Base-by-base conservation (phyloP, 306 rosid species). In the Castanea sativa region DNA sequence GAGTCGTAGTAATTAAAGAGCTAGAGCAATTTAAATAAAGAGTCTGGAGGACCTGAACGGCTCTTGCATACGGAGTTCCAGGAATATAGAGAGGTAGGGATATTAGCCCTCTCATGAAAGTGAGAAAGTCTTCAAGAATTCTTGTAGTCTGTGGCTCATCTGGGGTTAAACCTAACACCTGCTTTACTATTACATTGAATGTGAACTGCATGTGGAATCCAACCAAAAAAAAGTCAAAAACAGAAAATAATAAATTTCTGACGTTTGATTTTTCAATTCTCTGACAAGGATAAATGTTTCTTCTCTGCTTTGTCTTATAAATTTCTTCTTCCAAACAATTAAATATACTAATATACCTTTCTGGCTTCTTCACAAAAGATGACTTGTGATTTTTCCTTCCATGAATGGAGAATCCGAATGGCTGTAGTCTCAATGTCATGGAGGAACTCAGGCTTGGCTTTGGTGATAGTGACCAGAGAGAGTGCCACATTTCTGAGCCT, bases 31-130 rank as follows among this genome's bases (percentile, higher is more conserved):
- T 10, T 12, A 35, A 53, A 35, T 29, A 3, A 45, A 51, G 45
- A 64, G 8, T 16, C 29, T 18, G 19, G 13, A 20, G 51, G 60
- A 83, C 83, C 83, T 83, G 72, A 43, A 83, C 86, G 43, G 86
- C 86, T 63, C 73, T 74, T 79, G 86, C 80, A 70, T 79, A 83
- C 45, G 83, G 80, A 55, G 83, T 83, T 74, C 83, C 86, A 25
- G 86, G 86, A 23, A 83, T 83, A 29, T 83, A 68, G 16, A 83
- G 73, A 60, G 86, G 83, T 10, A 79, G 76, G 43, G 86, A 83
- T 38, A 83, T 74, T 32, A 83, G 86, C 16, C 86, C 86, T 61
- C 27, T 83, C 86, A 83, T 83, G 83, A 78, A 83, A 60, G 83
- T 69, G 69, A 79, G 77, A 63, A 78, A 83, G 52, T 83, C 86